Conservation (phyloP, 2,329 filamentous ascomycete species). For the Paraconiothyrium sp. region DNA sequence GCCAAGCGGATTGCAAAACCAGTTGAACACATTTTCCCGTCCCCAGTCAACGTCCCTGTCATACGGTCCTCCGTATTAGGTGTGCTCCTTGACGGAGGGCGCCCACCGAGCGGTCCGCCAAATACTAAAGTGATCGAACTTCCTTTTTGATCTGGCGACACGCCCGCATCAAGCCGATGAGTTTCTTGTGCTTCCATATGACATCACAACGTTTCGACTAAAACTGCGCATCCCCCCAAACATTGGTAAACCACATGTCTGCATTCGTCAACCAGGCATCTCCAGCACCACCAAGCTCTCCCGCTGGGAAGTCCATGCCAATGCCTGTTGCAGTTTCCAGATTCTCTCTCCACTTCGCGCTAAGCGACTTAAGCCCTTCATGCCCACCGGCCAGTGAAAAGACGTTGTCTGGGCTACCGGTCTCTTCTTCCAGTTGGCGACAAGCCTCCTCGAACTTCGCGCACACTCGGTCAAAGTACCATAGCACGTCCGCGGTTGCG, state of each 20-base stretch:
- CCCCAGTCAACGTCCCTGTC: background rate
- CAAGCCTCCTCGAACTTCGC: slow-evolving; percentile 11
- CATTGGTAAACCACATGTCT: slow-evolving; percentile 24
- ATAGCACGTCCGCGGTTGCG: slow-evolving; percentile 19
- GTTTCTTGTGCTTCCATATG: background rate
- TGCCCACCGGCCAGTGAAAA: slow-evolving; percentile 14
- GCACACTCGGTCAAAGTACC: slow-evolving; percentile 18
- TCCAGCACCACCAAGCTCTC: slow-evolving; percentile 13
- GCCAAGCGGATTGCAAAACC: background rate
- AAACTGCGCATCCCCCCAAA: slow-evolving; percentile 17
- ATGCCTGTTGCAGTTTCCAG: slow-evolving; percentile 15
- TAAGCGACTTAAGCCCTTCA: slow-evolving; percentile 6
- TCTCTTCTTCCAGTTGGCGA: background rate
- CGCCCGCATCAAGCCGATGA: background rate
- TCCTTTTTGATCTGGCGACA: background rate
- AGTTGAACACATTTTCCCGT: background rate
- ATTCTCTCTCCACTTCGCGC: slow-evolving; percentile 17
- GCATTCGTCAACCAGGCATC: slow-evolving; percentile 19
- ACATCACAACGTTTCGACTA: background rate
- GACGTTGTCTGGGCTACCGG: slow-evolving; percentile 9
- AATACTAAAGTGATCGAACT: background rate
- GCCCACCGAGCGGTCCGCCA: background rate
- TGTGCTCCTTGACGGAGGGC: background rate
- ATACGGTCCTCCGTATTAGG: background rate
- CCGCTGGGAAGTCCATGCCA: background rate